A percentile compares a stretch with the other conserved stretches of the same genome.
Evolutionary conservation across 306 rosid species (phyloP).

Genomic region (Quercus wislizeni): DNA sequence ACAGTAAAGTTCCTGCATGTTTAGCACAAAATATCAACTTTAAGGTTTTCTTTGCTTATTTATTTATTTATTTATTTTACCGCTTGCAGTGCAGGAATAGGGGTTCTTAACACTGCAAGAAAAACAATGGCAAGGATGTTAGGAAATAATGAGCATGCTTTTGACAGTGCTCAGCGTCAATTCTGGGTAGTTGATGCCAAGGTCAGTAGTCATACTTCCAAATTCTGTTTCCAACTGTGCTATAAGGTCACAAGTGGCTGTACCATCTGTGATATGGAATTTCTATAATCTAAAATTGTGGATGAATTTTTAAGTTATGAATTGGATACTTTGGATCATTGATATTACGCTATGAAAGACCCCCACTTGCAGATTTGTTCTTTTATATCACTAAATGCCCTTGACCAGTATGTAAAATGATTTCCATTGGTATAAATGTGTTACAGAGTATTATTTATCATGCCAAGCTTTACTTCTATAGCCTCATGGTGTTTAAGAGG

Average conservation of each 20-base stretch:
- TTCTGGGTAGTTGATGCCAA: slow-evolving; percentile 98
- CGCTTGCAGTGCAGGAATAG: slow-evolving; percentile 93
- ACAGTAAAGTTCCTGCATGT: slow-evolving; percentile 9
- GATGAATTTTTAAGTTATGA: background rate
- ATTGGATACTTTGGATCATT: background rate
- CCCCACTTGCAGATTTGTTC: background rate
- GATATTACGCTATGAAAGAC: background rate
- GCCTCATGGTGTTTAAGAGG: background rate
- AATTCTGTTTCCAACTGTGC: background rate
- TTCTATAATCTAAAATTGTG: background rate
- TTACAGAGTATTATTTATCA: no score
- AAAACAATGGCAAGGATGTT: slow-evolving; percentile 99
- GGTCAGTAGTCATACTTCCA: slow-evolving; percentile 35
- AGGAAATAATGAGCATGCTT: slow-evolving; percentile 88
- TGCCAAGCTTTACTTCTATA: background rate
- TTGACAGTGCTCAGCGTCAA: slow-evolving; percentile 82
- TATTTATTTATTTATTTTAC: slow-evolving; percentile 2
- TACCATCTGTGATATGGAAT: background rate
- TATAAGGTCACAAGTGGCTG: background rate
- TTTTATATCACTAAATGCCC: no score
- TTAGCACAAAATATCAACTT: slow-evolving; percentile 10
- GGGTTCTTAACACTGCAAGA: slow-evolving; percentile 86
- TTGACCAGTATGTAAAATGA: no score
- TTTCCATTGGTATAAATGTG: no score
- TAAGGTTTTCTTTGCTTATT: slow-evolving; percentile 23